Conservation (phyloP, 225 moss, liverwort and hornwort genomes). For the Polytrichum commune region DNA sequence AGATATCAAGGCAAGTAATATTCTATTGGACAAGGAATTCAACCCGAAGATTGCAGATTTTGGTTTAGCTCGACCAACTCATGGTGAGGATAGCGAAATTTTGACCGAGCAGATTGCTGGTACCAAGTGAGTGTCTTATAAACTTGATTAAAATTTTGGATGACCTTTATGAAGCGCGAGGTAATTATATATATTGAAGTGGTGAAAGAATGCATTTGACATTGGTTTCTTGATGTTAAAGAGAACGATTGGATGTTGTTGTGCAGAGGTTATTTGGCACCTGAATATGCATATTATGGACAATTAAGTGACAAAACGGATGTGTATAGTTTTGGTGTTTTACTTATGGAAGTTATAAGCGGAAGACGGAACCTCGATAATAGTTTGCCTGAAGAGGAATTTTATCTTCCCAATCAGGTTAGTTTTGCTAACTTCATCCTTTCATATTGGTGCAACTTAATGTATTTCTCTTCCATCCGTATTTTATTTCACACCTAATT, state of each 20-base stretch:
- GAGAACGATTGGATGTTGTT: background rate
- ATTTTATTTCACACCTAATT: background rate
- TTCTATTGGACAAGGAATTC: conserved; percentile 33
- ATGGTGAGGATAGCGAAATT: conserved; percentile 22
- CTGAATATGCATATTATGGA: conserved; percentile 30
- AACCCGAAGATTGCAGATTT: conserved; percentile 46
- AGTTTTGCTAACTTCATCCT: background rate
- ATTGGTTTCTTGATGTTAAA: background rate
- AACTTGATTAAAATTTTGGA: too few species aligned
- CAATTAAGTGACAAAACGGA: conserved; percentile 40
- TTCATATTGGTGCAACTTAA: background rate
- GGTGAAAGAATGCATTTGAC: background rate
- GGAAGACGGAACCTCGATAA: conserved; percentile 21
- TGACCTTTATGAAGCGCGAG: too few species aligned
- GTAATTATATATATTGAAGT: too few species aligned
- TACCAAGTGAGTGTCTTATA: background rate
- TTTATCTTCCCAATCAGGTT: conserved; percentile 7
- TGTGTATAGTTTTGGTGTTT: conserved; percentile 38
- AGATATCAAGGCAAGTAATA: conserved; percentile 53
- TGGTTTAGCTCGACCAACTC: conserved; percentile 42
- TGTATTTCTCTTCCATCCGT: background rate
- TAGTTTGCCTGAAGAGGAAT: background rate
- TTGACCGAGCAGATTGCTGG: conserved; percentile 21
- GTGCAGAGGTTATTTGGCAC: conserved; percentile 34
- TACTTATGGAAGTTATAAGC: conserved; percentile 37